Percentiles rank a stretch among this genome's conserved stretches.
Evolutionary conservation across 2,329 filamentous ascomycete genomes (phyloP).

Genomic region (Aurifilum marmelostoma): DNA sequence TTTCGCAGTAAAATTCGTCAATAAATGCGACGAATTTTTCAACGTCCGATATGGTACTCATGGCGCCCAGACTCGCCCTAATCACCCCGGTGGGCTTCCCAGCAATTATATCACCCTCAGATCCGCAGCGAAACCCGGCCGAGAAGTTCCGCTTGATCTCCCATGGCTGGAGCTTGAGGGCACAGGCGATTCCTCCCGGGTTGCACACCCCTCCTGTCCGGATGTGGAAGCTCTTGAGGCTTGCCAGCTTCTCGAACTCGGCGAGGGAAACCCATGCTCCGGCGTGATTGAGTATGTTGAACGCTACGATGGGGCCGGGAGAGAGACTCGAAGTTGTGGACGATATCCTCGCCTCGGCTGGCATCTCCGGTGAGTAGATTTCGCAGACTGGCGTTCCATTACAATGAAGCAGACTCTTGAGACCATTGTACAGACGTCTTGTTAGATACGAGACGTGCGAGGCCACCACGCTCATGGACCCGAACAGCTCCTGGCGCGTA

Average conservation of each 20-base stretch:
- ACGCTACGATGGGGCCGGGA: constrained; percentile 78
- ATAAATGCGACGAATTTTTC: constrained; percentile 72
- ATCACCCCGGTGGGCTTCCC: constrained; percentile 89
- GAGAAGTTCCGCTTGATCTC: constrained; percentile 87
- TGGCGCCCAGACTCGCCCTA: constrained; percentile 83
- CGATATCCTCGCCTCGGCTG: too few species aligned
- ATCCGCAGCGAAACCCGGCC: constrained; percentile 81
- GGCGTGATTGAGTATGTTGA: constrained; percentile 73
- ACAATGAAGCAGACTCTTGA: constrained; percentile 66
- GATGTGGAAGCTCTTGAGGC: constrained; percentile 78
- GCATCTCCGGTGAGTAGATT: constrained; percentile 58
- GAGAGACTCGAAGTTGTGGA: constrained; percentile 33
- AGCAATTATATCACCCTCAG: constrained; percentile 77
- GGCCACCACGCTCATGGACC: constrained; percentile 69
- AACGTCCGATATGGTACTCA: constrained; percentile 81
- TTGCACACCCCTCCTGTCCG: constrained; percentile 91
- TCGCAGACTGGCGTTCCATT: constrained; percentile 69
- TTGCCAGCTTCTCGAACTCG: constrained; percentile 86
- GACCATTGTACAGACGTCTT: constrained; percentile 57
- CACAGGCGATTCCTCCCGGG: constrained; percentile 78
- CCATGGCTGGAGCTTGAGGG: constrained; percentile 74
- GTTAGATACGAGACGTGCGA: constrained; percentile 71
- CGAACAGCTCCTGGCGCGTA: constrained; percentile 70
- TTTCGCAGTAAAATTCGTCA: constrained; percentile 63
- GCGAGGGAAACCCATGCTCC: constrained; percentile 78